Conservation (phyloP, 1,139 yeast genomes). For the Yamadazyma diospyri region DNA sequence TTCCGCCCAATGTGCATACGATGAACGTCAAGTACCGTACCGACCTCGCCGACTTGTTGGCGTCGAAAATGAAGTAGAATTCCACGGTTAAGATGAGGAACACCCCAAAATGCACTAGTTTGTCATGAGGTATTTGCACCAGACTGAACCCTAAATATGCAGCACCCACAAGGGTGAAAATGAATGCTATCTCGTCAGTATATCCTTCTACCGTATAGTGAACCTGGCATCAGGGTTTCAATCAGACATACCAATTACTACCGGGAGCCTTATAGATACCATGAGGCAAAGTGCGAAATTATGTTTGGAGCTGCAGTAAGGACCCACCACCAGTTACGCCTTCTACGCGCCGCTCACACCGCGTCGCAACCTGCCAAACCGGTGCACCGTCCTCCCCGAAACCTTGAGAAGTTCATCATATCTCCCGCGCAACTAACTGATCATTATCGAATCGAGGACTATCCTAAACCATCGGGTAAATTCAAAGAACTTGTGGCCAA, state of each 20-base stretch:
- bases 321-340: too few relatives aligned
- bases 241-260: conserved; percentile 28
- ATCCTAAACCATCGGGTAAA: conserved; percentile 12
- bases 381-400: conserved; percentile 1
- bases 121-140: conserved; percentile 48
- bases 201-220: neutral
- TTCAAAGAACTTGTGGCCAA: conserved; percentile 12
- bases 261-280: conserved; percentile 18
- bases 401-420: conserved; percentile 10
- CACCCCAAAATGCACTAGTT: conserved; percentile 47
- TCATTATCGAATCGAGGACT: conserved; percentile 19
- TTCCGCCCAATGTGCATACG: conserved; percentile 43
- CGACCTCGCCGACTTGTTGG: conserved; percentile 31
- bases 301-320: too few relatives aligned
- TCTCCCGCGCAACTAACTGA: conserved; percentile 25
- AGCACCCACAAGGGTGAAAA: conserved; percentile 26
- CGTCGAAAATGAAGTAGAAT: conserved; percentile 54
- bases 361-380: too few relatives aligned
- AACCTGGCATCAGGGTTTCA: too few relatives aligned
- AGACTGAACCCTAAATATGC: conserved; percentile 53
- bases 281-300: conserved; percentile 3
- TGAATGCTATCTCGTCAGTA: conserved; percentile 20
- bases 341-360: too few relatives aligned
- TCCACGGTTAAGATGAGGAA: conserved; percentile 50
- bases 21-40: conserved; percentile 40